These are phyloP conservation scores for Cryptococcus amylolentus DNA, from an alignment of 1,284 basidiomycete species.

Conservation along the genomic window DNA sequence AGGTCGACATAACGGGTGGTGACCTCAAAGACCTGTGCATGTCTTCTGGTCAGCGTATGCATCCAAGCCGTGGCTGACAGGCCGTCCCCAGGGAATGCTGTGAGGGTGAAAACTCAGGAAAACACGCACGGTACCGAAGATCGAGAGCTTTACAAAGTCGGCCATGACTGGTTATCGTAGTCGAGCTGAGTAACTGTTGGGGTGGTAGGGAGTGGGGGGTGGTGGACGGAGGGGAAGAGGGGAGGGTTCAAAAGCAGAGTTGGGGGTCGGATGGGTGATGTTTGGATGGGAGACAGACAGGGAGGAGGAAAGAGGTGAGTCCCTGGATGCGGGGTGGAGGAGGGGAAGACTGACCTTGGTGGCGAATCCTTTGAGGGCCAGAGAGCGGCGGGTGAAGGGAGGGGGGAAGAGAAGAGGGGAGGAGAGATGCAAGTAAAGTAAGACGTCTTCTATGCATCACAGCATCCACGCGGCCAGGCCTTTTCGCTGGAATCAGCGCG, in stretches of 20 bases:
- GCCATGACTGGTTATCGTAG: conserved; percentile 42
- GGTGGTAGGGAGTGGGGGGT: neutral
- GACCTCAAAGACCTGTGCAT: conserved; percentile 60
- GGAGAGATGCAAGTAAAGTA: neutral
- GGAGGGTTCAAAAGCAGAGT: neutral
- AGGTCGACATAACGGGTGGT: conserved; percentile 98
- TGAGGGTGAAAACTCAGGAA: too few relatives aligned
- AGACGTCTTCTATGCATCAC: too few relatives aligned
- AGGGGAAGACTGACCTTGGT: neutral
- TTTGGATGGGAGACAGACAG: too few relatives aligned
- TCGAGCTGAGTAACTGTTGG: neutral
- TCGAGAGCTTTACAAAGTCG: conserved; percentile 92
- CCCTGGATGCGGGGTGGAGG: neutral
- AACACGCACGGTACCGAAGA: conserved; percentile 73
- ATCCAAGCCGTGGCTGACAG: too few relatives aligned
- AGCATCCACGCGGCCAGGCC: too few relatives aligned
- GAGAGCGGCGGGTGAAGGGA: neutral
- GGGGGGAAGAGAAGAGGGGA: neutral
- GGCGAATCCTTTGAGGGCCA: neutral
- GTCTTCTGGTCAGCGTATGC: neutral
- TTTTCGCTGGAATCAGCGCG: too few relatives aligned
- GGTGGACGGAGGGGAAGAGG: neutral
- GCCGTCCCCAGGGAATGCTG: too few relatives aligned
- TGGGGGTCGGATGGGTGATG: neutral
- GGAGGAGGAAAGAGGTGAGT: too few relatives aligned